Evolutionary conservation across 148 eudicot genomes (phyloP).

Genomic region (Pouteria glomerata): DNA sequence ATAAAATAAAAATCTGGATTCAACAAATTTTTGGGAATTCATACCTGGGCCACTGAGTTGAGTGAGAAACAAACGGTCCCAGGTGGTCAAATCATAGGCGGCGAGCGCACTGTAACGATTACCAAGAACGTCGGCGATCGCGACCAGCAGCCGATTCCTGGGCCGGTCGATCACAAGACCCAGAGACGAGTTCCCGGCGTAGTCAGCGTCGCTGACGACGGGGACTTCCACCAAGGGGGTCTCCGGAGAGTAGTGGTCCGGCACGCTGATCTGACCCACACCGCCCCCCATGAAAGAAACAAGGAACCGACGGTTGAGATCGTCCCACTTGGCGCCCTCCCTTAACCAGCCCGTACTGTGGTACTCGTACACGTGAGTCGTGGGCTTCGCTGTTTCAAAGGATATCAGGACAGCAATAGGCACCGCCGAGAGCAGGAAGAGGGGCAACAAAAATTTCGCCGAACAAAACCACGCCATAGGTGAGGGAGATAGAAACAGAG

Average conservation of each 20-base stretch:
- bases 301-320: constrained; percentile 56
- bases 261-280: constrained; percentile 44
- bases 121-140: constrained; percentile 50
- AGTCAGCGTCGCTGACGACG: constrained; percentile 43
- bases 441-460: constrained; percentile 36
- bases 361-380: constrained; percentile 57
- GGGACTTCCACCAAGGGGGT: constrained; percentile 38
- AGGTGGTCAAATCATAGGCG: constrained; percentile 71
- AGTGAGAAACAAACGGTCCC: constrained; percentile 62
- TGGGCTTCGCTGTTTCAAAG: constrained; percentile 41
- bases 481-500: constrained; percentile 3
- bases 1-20: too few relatives aligned
- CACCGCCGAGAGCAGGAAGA: constrained; percentile 59
- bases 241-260: constrained; percentile 14
- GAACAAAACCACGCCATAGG: constrained; percentile 39
- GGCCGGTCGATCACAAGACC: constrained; percentile 56
- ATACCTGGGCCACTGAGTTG: constrained; percentile 64
- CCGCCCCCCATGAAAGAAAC: constrained; percentile 82
- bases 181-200: constrained; percentile 55
- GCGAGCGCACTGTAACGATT: constrained; percentile 64
- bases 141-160: constrained; percentile 66
- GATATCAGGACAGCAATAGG: constrained; percentile 61
- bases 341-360: constrained; percentile 67
- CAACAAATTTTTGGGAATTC: background rate
- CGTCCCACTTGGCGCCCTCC: constrained; percentile 76